These are phyloP conservation scores for Lactarius deliciosus DNA, from an alignment of 768 basidiomycete genomes.

Conservation along the genomic window DNA sequence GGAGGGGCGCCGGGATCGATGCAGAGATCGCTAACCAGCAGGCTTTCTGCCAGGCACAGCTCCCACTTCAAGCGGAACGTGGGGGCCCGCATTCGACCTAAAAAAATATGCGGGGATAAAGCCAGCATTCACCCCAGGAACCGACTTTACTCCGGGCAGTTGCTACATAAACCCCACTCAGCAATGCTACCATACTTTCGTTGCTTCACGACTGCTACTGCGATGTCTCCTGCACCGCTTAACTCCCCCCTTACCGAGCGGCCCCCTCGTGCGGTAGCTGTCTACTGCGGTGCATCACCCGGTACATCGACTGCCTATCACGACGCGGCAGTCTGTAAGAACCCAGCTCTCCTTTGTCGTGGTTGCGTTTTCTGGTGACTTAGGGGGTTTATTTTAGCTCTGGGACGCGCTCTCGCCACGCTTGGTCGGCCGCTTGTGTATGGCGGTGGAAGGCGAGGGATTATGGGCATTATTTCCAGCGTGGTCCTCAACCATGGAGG, in stretches of 20 bases:
- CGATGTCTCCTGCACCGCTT: not conserved
- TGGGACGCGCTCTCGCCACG: conserved; percentile 70
- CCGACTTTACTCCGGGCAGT: not conserved
- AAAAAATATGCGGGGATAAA: too few relatives aligned
- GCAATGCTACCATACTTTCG: not conserved
- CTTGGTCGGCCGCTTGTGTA: conserved; percentile 71
- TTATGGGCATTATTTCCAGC: conserved; percentile 83
- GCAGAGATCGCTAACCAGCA: too few relatives aligned
- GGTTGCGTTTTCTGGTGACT: not conserved
- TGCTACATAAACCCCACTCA: not conserved
- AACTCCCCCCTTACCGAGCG: not conserved
- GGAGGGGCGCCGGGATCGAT: too few relatives aligned
- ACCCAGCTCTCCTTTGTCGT: not conserved
- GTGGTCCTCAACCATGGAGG: conserved; percentile 67
- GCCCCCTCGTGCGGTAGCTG: conserved; percentile 52
- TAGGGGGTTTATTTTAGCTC: conserved; percentile 42
- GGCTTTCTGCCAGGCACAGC: too few relatives aligned
- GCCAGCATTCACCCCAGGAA: not conserved
- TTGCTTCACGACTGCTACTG: not conserved
- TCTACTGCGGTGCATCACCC: conserved; percentile 79
- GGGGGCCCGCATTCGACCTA: too few relatives aligned
- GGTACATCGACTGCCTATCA: conserved; percentile 63
- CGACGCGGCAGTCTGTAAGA: conserved; percentile 70
- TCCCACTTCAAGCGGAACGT: not conserved
- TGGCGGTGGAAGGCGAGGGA: conserved; percentile 78